A percentile compares a stretch with the other conserved stretches of the same genome.
Evolutionary conservation across 257 asterid species (phyloP).

Genomic region (Nicotiana knightiana): DNA sequence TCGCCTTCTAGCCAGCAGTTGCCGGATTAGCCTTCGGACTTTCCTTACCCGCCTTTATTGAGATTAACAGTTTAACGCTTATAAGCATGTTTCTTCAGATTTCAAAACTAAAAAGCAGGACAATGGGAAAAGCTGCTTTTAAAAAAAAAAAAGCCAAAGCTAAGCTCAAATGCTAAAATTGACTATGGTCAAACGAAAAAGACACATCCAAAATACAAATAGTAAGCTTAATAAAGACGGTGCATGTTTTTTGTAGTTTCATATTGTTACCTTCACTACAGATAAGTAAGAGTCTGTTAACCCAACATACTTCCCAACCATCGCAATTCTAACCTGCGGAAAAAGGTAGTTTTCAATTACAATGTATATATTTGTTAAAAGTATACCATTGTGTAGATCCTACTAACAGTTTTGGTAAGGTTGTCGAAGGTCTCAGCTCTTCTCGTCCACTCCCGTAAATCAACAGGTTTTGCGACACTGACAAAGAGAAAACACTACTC

Average conservation of each 20-base stretch:
- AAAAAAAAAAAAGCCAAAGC: background rate
- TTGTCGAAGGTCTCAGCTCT: slow-evolving; percentile 87
- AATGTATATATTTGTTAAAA: background rate
- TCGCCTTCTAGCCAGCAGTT: too few relatives aligned
- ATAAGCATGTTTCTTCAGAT: background rate
- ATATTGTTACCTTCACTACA: slow-evolving; percentile 71
- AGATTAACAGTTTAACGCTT: background rate
- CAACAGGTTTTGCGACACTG: slow-evolving; percentile 70
- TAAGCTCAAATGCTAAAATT: background rate
- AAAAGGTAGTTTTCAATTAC: slow-evolving; percentile 12
- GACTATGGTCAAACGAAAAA: background rate
- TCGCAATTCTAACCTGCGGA: slow-evolving; percentile 82
- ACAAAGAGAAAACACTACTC: background rate
- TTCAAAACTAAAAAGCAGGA: background rate
- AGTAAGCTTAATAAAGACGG: background rate
- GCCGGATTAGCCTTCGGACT: too few relatives aligned
- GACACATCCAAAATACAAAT: background rate
- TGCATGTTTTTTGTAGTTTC: background rate
- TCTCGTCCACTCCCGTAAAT: slow-evolving; percentile 80
- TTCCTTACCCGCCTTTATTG: too few relatives aligned
- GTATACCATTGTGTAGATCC: background rate
- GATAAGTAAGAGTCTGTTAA: slow-evolving; percentile 90
- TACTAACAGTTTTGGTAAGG: slow-evolving; percentile 72
- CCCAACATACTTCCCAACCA: slow-evolving; percentile 99
- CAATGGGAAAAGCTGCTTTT: background rate